These are phyloP conservation scores for Saccharum officinarum DNA, from an alignment of 176 grass and related monocot species.

Conservation along the genomic window DNA sequence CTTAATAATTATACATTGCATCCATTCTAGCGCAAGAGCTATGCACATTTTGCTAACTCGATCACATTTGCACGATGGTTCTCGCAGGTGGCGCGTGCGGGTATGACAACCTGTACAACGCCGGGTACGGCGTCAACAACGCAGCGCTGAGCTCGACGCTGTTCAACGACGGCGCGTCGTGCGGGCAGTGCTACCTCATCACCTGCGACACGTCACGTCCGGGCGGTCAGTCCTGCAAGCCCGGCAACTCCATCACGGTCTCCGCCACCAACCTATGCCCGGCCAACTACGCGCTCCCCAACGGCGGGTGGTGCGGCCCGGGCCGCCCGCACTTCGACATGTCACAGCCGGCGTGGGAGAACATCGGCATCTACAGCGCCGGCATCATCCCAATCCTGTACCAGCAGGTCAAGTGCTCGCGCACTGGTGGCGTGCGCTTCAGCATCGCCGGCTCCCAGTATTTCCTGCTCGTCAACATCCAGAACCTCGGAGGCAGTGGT, in stretches of 20 bases:
- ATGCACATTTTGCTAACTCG: neutral
- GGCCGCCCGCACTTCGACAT: conserved; percentile 60
- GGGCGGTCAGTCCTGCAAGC: conserved; percentile 14
- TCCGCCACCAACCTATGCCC: conserved; percentile 64
- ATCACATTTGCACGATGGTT: too few species aligned
- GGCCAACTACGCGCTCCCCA: conserved; percentile 47
- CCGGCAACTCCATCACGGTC: conserved; percentile 7
- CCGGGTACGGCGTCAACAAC: neutral
- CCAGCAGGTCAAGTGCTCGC: conserved; percentile 49
- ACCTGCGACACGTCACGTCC: neutral
- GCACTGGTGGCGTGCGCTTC: conserved; percentile 42
- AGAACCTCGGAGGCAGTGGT: conserved; percentile 53
- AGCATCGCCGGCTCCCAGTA: conserved; percentile 39
- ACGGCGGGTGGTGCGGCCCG: conserved; percentile 65
- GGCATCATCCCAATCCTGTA: conserved; percentile 55
- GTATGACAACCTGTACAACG: conserved; percentile 70
- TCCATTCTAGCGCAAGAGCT: too few species aligned
- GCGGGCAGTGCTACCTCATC: too few species aligned
- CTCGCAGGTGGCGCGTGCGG: conserved; percentile 72
- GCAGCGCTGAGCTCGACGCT: too few species aligned
- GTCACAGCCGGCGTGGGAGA: conserved; percentile 59
- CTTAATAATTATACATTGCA: neutral
- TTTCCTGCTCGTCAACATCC: conserved; percentile 51
- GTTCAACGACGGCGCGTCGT: too few species aligned
- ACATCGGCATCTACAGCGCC: conserved; percentile 29